Base-by-base conservation (phyloP, 1,139 yeast species). In the Kluyveromyces sp. region DNA sequence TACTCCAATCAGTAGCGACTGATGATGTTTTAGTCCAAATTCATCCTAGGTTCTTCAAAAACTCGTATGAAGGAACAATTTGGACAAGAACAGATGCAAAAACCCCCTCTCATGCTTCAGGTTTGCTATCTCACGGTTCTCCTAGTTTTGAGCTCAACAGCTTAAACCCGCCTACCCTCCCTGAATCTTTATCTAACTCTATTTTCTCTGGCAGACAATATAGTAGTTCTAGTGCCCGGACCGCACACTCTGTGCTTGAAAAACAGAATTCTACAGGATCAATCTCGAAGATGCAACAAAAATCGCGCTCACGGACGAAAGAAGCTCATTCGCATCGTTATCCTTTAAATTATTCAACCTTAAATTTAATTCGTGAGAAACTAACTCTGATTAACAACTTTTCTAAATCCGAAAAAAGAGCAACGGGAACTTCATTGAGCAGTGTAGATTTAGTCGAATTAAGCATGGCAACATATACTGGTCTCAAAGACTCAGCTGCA, bases 11-110 rank as follows among this genome's bases (percentile, higher is more conserved):
- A 2, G 43, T 52, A 27, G 71, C 53, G 34, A 55, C 56, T 5
- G 62, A 63, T 45, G 57, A 63, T 5, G 67, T 73, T 41, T 57
- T 83, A 29, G 90, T 90, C 0, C 83, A 81, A 58, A 67, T 79
- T 2, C 77, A 80, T 53, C 86, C 90, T n/a, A 68, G 92, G 48
- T 80, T 82, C 56, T 63, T 83, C 6, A 69, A 73, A 34, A 78
- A 79, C 41, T 81, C 77, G 48, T 83, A 79, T 59, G 80, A 79
- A 55, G 90, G 88, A 7, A 89, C 88, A 6, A 80, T 81, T 54
- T 83, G 87, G 82, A 74, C 79, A 44, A 83, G 81, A 34, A 25
- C 55, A 85, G 85, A 31, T 80, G 81, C 54, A 46, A 38, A 39
- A 45, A 43, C 21, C 26, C 29, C 7, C 21, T 26, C 32, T 6